Conservation (phyloP, 371 early-diverging fungal genomes). For the Mortierella sp. region DNA sequence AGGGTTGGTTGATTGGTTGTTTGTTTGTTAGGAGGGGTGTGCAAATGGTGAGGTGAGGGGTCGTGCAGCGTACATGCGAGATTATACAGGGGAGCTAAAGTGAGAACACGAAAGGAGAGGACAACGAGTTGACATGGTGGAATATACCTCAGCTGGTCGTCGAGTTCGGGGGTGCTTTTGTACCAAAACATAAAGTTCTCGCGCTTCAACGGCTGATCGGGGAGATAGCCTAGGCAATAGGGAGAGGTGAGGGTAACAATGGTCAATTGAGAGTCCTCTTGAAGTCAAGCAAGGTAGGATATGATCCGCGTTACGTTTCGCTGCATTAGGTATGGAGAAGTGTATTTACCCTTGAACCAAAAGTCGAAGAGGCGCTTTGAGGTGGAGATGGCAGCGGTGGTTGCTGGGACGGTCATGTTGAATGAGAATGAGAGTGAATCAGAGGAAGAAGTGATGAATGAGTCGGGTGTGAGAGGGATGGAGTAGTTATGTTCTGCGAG, state of each 20-base stretch:
- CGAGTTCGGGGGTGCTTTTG: conserved; percentile 38
- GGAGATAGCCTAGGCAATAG: conserved; percentile 34
- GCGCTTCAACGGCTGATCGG: conserved; percentile 39
- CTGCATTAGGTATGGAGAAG: neutral
- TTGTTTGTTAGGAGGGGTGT: neutral
- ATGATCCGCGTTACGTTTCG: neutral
- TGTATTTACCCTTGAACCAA: conserved; percentile 56
- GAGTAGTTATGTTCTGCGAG: neutral
- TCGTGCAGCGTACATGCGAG: neutral
- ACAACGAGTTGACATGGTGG: neutral
- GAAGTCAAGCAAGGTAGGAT: neutral
- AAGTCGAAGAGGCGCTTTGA: conserved; percentile 45
- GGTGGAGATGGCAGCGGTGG: conserved; percentile 23
- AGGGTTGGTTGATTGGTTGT: neutral
- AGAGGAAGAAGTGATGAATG: neutral
- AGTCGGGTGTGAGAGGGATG: neutral
- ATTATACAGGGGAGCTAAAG: neutral
- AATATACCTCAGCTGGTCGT: conserved; percentile 43
- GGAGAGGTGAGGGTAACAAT: no score
- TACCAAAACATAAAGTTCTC: conserved; percentile 37
- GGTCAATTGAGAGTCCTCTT: neutral
- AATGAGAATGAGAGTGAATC: neutral
- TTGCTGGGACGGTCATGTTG: conserved; percentile 9
- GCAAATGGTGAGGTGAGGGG: no score
- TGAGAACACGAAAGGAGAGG: neutral